Percentiles rank a stretch among this genome's conserved stretches.
phyloP scores from a whole-genome alignment of 176 grass and related monocot species.

The Oryza nivara region DNA sequence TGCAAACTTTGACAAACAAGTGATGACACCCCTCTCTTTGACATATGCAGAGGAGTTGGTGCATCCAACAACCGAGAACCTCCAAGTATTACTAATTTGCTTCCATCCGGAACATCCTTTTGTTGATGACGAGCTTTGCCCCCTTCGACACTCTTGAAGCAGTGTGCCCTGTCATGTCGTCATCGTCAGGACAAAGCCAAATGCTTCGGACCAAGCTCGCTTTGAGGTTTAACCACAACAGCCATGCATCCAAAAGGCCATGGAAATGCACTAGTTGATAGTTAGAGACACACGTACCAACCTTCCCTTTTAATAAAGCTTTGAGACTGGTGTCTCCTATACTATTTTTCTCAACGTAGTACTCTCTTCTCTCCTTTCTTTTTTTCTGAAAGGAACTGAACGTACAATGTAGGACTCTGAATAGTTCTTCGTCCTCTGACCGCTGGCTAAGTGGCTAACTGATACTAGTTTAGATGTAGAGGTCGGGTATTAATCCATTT shows the following conservation, averaged over 20 bases:
- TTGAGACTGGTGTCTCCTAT: constrained; percentile 26
- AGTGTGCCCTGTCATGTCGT: constrained; percentile 22
- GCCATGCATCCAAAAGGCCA: constrained; percentile 38
- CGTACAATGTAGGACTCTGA: background rate
- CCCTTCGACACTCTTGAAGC: constrained; percentile 45
- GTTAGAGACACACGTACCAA: constrained; percentile 45
- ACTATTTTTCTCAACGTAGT: background rate
- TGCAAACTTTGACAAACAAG: constrained; percentile 39
- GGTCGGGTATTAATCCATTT: too few species aligned
- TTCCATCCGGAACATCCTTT: constrained; percentile 41
- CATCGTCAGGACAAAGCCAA: constrained; percentile 47
- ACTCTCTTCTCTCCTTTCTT: background rate
- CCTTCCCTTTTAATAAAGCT: constrained; percentile 45
- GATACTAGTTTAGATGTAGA: background rate
- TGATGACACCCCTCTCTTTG: constrained; percentile 47
- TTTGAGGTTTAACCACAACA: constrained; percentile 52
- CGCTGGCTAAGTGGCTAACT: background rate
- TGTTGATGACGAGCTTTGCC: constrained; percentile 51
- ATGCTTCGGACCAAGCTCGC: constrained; percentile 38
- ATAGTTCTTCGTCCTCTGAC: background rate
- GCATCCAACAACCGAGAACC: constrained; percentile 63
- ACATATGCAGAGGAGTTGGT: constrained; percentile 60
- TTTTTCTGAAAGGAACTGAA: background rate
- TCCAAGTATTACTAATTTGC: constrained; percentile 35
- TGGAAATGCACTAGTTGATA: constrained; percentile 31